Evolutionary conservation across 306 rosid species (phyloP).

Genomic region (Prunus davidiana): DNA sequence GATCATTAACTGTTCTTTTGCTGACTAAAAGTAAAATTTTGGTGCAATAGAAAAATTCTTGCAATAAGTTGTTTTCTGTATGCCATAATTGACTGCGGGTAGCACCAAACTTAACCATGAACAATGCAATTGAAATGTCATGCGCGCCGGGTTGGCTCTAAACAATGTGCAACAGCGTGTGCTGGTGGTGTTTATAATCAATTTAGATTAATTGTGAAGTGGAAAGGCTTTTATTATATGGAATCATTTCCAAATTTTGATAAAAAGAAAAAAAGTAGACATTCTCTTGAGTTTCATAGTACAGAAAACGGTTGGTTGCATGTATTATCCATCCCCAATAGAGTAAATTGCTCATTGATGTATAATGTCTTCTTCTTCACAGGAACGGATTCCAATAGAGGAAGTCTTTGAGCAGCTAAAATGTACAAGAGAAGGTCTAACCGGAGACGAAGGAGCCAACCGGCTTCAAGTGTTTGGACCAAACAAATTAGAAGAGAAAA

Average conservation of each 20-base stretch:
- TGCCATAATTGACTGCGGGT: background rate
- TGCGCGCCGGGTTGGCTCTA: background rate
- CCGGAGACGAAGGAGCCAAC: constrained; percentile 77
- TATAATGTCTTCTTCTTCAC: constrained; percentile 2
- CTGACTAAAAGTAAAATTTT: background rate
- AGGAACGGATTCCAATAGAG: constrained; percentile 86
- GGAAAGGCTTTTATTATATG: background rate
- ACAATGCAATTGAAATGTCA: background rate
- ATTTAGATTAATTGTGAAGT: background rate
- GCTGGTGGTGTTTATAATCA: background rate
- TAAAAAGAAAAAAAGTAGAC: background rate
- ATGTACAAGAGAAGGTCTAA: constrained; percentile 74
- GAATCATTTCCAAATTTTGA: background rate
- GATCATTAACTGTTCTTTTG: background rate
- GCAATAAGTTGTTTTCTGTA: background rate
- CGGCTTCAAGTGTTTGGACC: constrained; percentile 95
- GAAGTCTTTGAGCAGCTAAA: constrained; percentile 94
- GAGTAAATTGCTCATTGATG: background rate
- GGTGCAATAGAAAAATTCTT: background rate
- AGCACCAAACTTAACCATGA: background rate
- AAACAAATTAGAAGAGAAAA: constrained; percentile 97
- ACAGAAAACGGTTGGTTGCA: background rate
- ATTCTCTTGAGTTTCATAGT: background rate
- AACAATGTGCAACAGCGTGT: background rate
- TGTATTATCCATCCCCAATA: background rate